These are phyloP conservation scores for Phragmites australis DNA, from an alignment of 176 grass and related monocot genomes.

Conservation along the genomic window DNA sequence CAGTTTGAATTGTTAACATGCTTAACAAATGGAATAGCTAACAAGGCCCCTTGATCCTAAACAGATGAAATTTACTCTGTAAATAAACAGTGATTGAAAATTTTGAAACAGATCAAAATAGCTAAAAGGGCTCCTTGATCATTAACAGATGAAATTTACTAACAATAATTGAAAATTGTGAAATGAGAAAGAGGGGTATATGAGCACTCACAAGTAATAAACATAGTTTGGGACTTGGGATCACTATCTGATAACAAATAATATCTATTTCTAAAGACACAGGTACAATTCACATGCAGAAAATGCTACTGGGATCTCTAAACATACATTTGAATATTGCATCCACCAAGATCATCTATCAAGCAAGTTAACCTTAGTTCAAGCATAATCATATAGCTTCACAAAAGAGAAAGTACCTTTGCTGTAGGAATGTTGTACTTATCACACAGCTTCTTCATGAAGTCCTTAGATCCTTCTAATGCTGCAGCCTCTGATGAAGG, in stretches of 20 bases:
- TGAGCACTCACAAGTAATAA: neutral
- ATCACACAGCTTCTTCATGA: conserved; percentile 75
- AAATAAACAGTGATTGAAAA: neutral
- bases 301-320: neutral
- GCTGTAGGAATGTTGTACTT: conserved; percentile 74
- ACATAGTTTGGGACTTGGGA: neutral
- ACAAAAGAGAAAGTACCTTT: conserved; percentile 32
- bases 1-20: neutral
- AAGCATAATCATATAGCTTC: neutral
- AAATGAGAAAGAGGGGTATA: neutral
- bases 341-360: neutral
- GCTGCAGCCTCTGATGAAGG: conserved; percentile 67
- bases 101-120: neutral
- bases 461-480: conserved; percentile 70
- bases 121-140: neutral
- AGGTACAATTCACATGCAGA: neutral
- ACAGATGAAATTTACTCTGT: neutral
- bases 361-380: neutral
- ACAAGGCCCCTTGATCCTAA: neutral
- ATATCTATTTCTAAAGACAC: neutral
- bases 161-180: neutral
- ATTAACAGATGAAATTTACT: neutral
- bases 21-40: neutral
- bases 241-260: neutral
- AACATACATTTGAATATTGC: neutral